Conservation (phyloP, 192 early-diverging fungal species). For the Podila epigama region DNA sequence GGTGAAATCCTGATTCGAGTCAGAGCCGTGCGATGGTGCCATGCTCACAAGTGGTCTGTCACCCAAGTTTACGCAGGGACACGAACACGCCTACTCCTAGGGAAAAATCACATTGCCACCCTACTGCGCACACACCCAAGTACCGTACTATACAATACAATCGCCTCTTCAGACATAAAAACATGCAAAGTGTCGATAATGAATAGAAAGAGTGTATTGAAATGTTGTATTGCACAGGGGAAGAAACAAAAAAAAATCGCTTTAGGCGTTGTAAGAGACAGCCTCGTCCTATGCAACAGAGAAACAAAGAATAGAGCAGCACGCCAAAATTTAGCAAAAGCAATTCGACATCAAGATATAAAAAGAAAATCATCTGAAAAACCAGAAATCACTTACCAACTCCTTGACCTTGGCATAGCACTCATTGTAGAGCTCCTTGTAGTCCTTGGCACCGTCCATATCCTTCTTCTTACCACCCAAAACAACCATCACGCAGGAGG, state of each 20-base stretch:
- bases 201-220: neutral
- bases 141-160: too few species aligned
- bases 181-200: too few species aligned
- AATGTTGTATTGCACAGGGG: too few species aligned
- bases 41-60: too few species aligned
- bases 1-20: neutral
- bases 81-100: too few species aligned
- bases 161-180: too few species aligned
- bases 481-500: slow-evolving; percentile 90
- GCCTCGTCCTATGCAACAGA: slow-evolving; percentile 5
- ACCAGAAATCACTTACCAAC: slow-evolving; percentile 57
- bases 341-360: neutral
- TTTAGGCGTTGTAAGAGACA: neutral
- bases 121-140: too few species aligned
- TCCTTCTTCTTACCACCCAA: slow-evolving; percentile 77
- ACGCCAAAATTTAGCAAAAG: too few species aligned
- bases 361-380: neutral
- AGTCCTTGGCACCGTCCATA: slow-evolving; percentile 75
- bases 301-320: neutral
- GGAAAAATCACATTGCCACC: too few species aligned
- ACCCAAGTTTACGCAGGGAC: too few species aligned
- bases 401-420: slow-evolving; percentile 80
- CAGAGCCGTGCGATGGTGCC: neutral
- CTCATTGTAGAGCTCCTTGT: slow-evolving; percentile 89
- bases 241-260: neutral